These are phyloP conservation scores for Fusarium nematophilum DNA, from an alignment of 2,329 filamentous ascomycete genomes.

Conservation along the genomic window DNA sequence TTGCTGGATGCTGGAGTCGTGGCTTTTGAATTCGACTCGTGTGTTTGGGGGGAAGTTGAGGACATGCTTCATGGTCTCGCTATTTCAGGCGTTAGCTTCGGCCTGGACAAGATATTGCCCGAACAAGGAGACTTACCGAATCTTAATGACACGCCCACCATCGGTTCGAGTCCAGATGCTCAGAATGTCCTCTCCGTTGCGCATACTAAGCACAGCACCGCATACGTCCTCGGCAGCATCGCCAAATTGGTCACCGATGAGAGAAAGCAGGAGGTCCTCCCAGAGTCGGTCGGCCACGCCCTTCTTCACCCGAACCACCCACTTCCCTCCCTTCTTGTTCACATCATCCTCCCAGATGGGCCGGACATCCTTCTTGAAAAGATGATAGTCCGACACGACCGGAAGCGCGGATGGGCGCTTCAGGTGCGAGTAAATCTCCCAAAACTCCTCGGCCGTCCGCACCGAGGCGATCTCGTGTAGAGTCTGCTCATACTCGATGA, in stretches of 20 bases:
- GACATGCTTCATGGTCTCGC: slow-evolving; percentile 93
- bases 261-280: slow-evolving; percentile 91
- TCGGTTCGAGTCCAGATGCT: slow-evolving; percentile 98
- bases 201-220: slow-evolving; percentile 91
- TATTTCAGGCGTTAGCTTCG: slow-evolving; percentile 53
- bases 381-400: slow-evolving; percentile 95
- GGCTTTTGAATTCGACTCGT: slow-evolving; percentile 93
- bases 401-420: slow-evolving; percentile 90
- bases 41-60: slow-evolving; percentile 89
- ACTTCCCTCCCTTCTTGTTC: slow-evolving; percentile 96
- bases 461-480: slow-evolving; percentile 87
- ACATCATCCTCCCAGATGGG: slow-evolving; percentile 99
- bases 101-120: not conserved
- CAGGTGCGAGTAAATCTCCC: slow-evolving; percentile 87
- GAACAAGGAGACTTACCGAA: slow-evolving; percentile 77
- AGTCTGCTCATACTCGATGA: slow-evolving; percentile 95
- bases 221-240: slow-evolving; percentile 96
- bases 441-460: slow-evolving; percentile 89
- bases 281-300: slow-evolving; percentile 96
- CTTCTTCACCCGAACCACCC: slow-evolving; percentile 97
- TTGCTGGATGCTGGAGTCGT: slow-evolving; percentile 95
- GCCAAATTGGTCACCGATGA: slow-evolving; percentile 93
- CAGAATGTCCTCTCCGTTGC: slow-evolving; percentile 95
- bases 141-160: slow-evolving; percentile 93
- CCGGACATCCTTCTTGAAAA: slow-evolving; percentile 96